Percentiles rank a stretch among this genome's conserved stretches.
Evolutionary conservation across 2,329 filamentous ascomycete genomes (phyloP).

Genomic region (Penicillium occitanis): DNA sequence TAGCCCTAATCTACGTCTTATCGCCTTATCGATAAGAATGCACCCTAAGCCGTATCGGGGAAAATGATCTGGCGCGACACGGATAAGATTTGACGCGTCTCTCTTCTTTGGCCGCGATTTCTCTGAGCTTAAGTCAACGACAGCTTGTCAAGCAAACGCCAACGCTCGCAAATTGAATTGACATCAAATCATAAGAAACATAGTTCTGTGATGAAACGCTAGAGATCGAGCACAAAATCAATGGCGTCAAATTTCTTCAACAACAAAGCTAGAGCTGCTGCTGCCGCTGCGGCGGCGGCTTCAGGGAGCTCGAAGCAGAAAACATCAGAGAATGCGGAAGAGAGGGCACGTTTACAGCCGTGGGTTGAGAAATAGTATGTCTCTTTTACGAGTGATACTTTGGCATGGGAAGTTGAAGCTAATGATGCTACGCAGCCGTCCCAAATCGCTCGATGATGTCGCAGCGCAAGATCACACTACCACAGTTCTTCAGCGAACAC

Average conservation of each 20-base stretch:
- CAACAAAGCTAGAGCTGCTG: conserved; percentile 74
- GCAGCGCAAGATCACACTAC: conserved; percentile 97
- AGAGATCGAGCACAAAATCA: not conserved
- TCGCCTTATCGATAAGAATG: not conserved
- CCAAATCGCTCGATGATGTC: conserved; percentile 90
- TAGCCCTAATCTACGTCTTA: conserved; percentile 2
- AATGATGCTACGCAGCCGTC: conserved; percentile 61
- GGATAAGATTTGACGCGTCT: conserved; percentile 19
- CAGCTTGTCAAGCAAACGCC: not conserved
- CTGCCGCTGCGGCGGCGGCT: conserved; percentile 68
- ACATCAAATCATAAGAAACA: no score
- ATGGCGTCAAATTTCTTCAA: conserved; percentile 90
- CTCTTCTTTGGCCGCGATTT: not conserved
- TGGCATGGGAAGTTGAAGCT: not conserved
- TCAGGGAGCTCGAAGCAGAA: conserved; percentile 67
- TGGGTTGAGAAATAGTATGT: conserved; percentile 98
- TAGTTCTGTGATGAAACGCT: not conserved
- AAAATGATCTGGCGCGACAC: conserved; percentile 17
- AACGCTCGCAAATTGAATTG: no score
- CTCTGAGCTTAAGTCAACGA: conserved; percentile 16
- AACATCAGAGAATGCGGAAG: conserved; percentile 60
- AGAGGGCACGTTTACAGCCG: conserved; percentile 70
- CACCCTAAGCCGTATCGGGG: conserved; percentile 8
- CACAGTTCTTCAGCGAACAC: conserved; percentile 82
- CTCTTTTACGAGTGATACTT: not conserved